Evolutionary conservation across 306 rosid genomes (phyloP).

Genomic region (Cicer arietinum): DNA sequence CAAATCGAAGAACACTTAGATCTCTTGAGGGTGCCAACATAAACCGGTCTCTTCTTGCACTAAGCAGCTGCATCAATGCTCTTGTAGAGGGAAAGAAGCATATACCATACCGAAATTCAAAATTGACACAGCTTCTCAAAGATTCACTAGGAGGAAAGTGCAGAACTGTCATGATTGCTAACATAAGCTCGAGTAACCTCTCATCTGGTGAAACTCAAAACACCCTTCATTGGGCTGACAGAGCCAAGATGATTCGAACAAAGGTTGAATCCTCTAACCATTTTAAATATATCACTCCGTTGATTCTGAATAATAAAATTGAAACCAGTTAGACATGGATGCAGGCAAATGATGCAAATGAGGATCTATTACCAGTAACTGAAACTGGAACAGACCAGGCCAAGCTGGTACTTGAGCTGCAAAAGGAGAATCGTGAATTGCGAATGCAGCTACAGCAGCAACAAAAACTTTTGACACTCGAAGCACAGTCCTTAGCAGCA

Average conservation of each 20-base stretch:
- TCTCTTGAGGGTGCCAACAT: too few species aligned
- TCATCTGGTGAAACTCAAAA: too few species aligned
- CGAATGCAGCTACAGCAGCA: slow-evolving; percentile 59
- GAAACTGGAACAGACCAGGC: slow-evolving; percentile 76
- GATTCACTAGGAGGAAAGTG: too few species aligned
- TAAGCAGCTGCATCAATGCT: too few species aligned
- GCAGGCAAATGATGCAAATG: slow-evolving; percentile 65
- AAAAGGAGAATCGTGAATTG: slow-evolving; percentile 85
- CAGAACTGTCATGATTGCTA: too few species aligned
- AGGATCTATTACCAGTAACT: slow-evolving; percentile 55
- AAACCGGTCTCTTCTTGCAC: too few species aligned
- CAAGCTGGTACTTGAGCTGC: slow-evolving; percentile 75
- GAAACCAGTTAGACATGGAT: slow-evolving; percentile 23
- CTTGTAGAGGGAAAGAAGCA: too few species aligned
- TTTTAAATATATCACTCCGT: slow-evolving; percentile 17
- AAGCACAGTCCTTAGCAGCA: slow-evolving; percentile 63
- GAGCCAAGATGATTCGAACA: slow-evolving; percentile 88
- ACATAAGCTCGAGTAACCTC: too few species aligned
- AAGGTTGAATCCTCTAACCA: slow-evolving; percentile 63
- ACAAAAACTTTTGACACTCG: too few species aligned
- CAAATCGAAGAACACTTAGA: too few species aligned
- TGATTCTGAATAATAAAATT: background rate
- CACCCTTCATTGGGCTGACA: slow-evolving; percentile 41
- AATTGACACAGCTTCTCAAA: too few species aligned
- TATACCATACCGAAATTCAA: too few species aligned